Conservation (phyloP, 345 rosid species). For the Firmiana major region DNA sequence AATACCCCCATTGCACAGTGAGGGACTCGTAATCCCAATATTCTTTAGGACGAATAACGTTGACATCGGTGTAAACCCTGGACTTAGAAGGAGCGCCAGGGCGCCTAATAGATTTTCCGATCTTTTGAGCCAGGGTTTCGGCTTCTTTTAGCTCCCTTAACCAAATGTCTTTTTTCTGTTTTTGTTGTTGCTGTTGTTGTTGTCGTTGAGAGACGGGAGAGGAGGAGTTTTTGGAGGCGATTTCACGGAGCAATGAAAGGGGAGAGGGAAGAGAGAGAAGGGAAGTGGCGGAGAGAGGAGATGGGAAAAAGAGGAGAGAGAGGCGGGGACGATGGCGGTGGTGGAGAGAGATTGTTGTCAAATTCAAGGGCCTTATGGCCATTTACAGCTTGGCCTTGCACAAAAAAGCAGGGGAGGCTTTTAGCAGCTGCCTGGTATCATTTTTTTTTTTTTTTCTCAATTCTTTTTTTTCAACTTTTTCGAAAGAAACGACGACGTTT, state of each 20-base stretch:
- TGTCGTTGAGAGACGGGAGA: conserved; percentile 10
- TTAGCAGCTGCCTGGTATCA: neutral
- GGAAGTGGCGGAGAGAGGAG: neutral
- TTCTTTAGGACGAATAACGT: conserved; percentile 83
- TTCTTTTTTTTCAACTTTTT: neutral
- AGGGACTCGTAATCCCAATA: conserved; percentile 72
- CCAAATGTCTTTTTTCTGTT: neutral
- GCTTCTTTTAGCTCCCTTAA: conserved; percentile 26
- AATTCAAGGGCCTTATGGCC: conserved; percentile 71
- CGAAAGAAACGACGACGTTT: neutral
- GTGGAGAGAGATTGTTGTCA: conserved; percentile 41
- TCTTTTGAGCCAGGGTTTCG: conserved; percentile 93
- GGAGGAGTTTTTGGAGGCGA: conserved; percentile 35
- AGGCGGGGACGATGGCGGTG: conserved; percentile 18
- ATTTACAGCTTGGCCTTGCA: conserved; percentile 19
- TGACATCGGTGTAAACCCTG: conserved; percentile 87
- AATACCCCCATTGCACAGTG: conserved; percentile 84
- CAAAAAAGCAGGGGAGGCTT: neutral
- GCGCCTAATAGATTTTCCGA: conserved; percentile 83
- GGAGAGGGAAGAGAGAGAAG: neutral
- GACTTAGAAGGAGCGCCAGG: conserved; percentile 95
- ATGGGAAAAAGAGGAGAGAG: conserved; percentile 16
- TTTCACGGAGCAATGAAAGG: conserved; percentile 17
- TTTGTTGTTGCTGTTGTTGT: neutral
- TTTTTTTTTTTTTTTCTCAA: neutral